Evolutionary conservation across 495 filamentous ascomycete genomes (phyloP).

Genomic region (Glonium stellatum): DNA sequence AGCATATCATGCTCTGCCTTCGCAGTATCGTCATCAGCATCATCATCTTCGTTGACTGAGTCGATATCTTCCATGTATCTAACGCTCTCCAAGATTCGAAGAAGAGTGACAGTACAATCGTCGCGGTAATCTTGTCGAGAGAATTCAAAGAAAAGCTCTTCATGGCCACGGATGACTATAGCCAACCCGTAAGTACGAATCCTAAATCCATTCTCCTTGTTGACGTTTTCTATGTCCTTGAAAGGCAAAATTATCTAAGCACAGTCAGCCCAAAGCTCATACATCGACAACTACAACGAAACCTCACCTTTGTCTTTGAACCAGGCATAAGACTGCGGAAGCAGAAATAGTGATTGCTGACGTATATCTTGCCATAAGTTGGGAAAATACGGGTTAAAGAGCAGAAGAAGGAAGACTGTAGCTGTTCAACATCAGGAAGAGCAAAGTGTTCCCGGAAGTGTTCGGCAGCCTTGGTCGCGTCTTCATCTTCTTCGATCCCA

Average conservation of each 20-base stretch:
- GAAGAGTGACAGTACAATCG: slow-evolving; percentile 77
- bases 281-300: not conserved
- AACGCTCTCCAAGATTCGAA: slow-evolving; percentile 65
- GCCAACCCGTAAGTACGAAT: slow-evolving; percentile 90
- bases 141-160: slow-evolving; percentile 97
- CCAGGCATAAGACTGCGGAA: slow-evolving; percentile 88
- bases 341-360: slow-evolving; percentile 84
- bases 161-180: slow-evolving; percentile 84
- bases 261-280: not conserved
- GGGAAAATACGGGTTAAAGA: slow-evolving; percentile 82
- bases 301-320: slow-evolving; percentile 67
- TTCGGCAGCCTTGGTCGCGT: slow-evolving; percentile 49
- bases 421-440: slow-evolving; percentile 69
- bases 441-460: slow-evolving; percentile 86
- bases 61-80: slow-evolving; percentile 67
- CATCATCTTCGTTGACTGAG: slow-evolving; percentile 60
- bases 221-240: slow-evolving; percentile 86
- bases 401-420: slow-evolving; percentile 88
- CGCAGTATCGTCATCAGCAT: slow-evolving; percentile 66
- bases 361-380: slow-evolving; percentile 94
- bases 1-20: slow-evolving; percentile 76
- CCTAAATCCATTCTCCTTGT: slow-evolving; percentile 91
- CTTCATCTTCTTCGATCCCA: slow-evolving; percentile 59
- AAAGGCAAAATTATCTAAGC: slow-evolving; percentile 68
- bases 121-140: slow-evolving; percentile 66